Base-by-base conservation (phyloP, 2,329 filamentous ascomycete species). In the Fusarium circinatum region DNA sequence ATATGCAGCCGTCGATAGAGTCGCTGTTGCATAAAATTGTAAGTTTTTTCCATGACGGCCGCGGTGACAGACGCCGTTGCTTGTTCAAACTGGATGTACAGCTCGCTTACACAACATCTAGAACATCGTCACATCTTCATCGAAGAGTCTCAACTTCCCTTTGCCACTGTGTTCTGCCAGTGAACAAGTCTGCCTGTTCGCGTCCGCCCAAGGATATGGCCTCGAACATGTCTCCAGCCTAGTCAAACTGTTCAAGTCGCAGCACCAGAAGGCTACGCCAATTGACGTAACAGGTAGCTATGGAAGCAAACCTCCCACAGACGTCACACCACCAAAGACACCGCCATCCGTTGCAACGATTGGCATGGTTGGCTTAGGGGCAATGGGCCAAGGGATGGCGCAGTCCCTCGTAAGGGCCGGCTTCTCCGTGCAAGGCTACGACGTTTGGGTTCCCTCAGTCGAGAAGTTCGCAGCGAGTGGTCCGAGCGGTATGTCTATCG, bases 281-380 rank as follows among this genome's bases (percentile, higher is more conserved):
- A 11, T 6, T 24, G 30, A 26, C 2, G 5, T 0, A 20, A 8
- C 1, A 3, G 8, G 3, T 0, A 51, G 9, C 3, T 1, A 20
- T 34, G 3, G 0, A 4, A 34, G 12, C 11, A 51, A 51, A 3
- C 8, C 0, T 10, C 0, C 30, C 5, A 8, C 0, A 1, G 17
- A 51, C 12, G 17, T 36, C 3, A 52, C 49, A 0, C 49, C 49
- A 11, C 49, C 32, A 15, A 52, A 36, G 4, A 52, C 49, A 6
- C 49, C 49, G 12, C 49, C 49, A 8, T 52, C 49, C 0, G n/a
- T 9, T 0, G n/a, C 49, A 4, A 52, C n/a, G 0, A 20, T 52
- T 26, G 49, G 49, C 1, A 26, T 52, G 49, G 49, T 52, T 6
- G 49, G 49, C 17, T 7, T 51, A 10, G 56, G 56, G 0, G 56